phyloP scores from a whole-genome alignment of 805 yeast species.

The Nakazawaea populi region DNA sequence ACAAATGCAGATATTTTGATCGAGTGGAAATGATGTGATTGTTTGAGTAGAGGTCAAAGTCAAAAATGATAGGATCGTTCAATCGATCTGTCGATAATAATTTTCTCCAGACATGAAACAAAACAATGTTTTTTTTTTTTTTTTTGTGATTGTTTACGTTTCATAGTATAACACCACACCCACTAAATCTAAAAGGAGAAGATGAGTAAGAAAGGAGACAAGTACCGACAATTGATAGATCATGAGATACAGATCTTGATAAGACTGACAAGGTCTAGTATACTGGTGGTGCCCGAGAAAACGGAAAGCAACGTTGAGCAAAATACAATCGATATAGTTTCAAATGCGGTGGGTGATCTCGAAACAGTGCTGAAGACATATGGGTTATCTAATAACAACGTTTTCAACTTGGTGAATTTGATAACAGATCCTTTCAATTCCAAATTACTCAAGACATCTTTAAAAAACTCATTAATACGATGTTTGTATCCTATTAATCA shows the following conservation, averaged over 20 bases:
- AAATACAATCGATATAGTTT: neutral
- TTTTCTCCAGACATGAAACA: neutral
- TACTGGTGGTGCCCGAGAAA: neutral
- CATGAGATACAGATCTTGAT: neutral
- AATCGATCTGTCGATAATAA: neutral
- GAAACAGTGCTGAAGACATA: conserved; percentile 2
- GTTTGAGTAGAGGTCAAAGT: neutral
- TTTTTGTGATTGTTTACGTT: neutral
- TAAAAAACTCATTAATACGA: neutral
- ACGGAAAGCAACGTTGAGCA: neutral
- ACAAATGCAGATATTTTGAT: too few relatives aligned
- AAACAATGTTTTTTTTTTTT: neutral
- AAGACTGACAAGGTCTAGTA: neutral
- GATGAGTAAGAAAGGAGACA: neutral
- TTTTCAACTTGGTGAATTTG: neutral
- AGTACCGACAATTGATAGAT: neutral
- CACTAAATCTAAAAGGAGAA: neutral
- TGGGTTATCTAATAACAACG: conserved; percentile 3
- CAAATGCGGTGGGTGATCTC: neutral
- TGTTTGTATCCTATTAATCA: conserved; percentile 4
- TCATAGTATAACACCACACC: too few relatives aligned
- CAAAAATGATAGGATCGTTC: too few relatives aligned
- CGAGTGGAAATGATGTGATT: neutral
- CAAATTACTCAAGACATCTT: neutral
- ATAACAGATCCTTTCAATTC: neutral